Evolutionary conservation across 495 filamentous ascomycete genomes (phyloP), one percentile per base, ranked within the genome.

Genomic region (Lophiotrema nucula): DNA sequence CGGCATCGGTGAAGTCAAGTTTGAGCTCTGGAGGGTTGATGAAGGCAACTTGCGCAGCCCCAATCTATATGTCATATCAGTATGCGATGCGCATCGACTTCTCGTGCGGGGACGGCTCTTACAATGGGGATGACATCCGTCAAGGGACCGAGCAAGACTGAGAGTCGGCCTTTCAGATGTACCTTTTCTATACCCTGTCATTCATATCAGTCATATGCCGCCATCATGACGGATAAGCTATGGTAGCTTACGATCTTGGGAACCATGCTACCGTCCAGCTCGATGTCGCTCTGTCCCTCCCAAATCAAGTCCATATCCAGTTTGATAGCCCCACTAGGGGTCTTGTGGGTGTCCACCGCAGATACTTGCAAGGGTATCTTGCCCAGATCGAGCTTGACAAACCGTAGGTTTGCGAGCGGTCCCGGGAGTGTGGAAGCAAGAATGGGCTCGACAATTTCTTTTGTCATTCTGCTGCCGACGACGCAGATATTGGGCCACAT

Each of bases 401-500:
- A 77, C 31, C 66, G 60, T 1, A 77, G 62, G 6, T 62, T 58
- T 21, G 68, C 60, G 10, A 77, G 66, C 0, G 70, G 71, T 12
- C 68, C 62, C 8, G 74, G 72, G 0, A 76, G 68, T 66, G 70
- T 75, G 13, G 56, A 56, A 13, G 58, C 67, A 44, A 77, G 73
- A 66, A 77, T 72, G 41, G 70, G 72, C 37, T 76, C 69, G 38
- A 64, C 73, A 41, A 72, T 71, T 6, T 69, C 50, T 60, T 72
- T 75, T 45, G 62, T 68, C 63, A 73, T 74, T 24, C 65, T 62
- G 64, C 65, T 56, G 10, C 55, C 69, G 22, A 70, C 73, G 4
- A 72, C 67, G 33, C 50, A 60, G 56, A 76, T 72, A 50, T 77
- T 74, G 38, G 74, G 74, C 74, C 74, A 77, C 59, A 77, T 60